phyloP scores from a whole-genome alignment of 192 early-diverging fungal species.

The Thamnidium elegans region DNA sequence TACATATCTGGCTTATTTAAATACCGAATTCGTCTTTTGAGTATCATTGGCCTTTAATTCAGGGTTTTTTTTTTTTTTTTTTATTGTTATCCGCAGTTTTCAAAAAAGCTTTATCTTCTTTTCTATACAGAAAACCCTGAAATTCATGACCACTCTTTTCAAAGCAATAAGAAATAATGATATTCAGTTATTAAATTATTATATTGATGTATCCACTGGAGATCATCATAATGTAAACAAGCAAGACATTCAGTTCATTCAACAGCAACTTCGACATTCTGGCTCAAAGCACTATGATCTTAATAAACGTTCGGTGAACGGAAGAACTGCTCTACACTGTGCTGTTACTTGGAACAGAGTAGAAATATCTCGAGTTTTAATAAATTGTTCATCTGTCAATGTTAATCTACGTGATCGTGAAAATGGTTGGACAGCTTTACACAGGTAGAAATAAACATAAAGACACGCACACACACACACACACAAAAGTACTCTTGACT shows the following conservation, averaged over 20 bases:
- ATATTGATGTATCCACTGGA: conserved; percentile 17
- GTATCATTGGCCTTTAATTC: background rate
- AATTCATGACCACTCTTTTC: conserved; percentile 27
- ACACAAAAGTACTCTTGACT: too few species aligned
- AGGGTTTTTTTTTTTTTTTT: background rate
- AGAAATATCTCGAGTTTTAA: conserved; percentile 29
- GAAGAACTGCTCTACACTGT: conserved; percentile 45
- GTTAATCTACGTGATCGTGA: conserved; percentile 64
- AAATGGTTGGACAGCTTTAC: conserved; percentile 69
- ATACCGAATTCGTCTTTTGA: background rate
- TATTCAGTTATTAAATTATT: conserved; percentile 31
- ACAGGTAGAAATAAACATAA: conserved; percentile 35
- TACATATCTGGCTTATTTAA: background rate
- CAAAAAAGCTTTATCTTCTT: background rate
- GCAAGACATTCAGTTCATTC: conserved; percentile 21
- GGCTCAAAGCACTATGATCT: conserved; percentile 31
- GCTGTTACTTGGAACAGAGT: conserved; percentile 41
- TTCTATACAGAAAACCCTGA: background rate
- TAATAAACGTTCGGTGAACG: conserved; percentile 38
- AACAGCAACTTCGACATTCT: conserved; percentile 4
- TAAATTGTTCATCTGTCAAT: conserved; percentile 45
- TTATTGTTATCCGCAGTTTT: background rate
- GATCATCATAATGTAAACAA: conserved; percentile 9
- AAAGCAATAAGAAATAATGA: conserved; percentile 36
- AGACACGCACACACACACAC: background rate